Conservation (phyloP, 305 asterid genomes). For the Rubia tinctorum region DNA sequence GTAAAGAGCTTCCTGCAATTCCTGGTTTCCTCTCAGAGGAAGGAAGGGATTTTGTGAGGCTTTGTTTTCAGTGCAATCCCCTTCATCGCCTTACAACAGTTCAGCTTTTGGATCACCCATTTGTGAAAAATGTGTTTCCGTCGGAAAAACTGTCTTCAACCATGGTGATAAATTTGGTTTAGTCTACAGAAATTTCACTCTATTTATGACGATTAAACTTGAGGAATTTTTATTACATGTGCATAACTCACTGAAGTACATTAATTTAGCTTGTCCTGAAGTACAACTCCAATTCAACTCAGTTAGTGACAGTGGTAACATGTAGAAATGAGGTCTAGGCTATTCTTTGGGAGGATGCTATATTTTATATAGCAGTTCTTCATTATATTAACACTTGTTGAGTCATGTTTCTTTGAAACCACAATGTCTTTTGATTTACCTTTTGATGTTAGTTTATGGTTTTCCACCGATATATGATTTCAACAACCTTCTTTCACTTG, state of each 20-base stretch:
- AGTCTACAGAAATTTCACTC: conserved; percentile 5
- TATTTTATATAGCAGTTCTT: background rate
- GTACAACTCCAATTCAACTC: no score
- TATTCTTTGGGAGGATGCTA: background rate
- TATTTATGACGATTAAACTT: background rate
- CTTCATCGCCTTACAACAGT: conserved; percentile 77
- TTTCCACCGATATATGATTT: background rate
- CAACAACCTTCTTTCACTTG: background rate
- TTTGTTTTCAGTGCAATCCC: conserved; percentile 86
- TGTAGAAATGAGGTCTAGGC: background rate
- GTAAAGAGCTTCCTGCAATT: conserved; percentile 89
- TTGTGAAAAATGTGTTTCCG: conserved; percentile 65
- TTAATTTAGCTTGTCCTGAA: no score
- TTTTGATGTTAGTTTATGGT: background rate
- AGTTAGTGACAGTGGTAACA: background rate
- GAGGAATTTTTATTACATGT: background rate
- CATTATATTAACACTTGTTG: background rate
- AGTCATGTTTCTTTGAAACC: background rate
- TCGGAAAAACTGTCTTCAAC: conserved; percentile 51
- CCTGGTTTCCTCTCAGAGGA: conserved; percentile 86
- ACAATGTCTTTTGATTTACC: background rate
- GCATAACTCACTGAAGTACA: background rate
- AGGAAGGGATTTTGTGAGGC: conserved; percentile 87
- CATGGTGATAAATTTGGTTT: conserved; percentile 41
- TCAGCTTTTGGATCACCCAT: conserved; percentile 82